Evolutionary conservation across 192 early-diverging fungal genomes (phyloP).

Genomic region (Coemansia reversa): DNA sequence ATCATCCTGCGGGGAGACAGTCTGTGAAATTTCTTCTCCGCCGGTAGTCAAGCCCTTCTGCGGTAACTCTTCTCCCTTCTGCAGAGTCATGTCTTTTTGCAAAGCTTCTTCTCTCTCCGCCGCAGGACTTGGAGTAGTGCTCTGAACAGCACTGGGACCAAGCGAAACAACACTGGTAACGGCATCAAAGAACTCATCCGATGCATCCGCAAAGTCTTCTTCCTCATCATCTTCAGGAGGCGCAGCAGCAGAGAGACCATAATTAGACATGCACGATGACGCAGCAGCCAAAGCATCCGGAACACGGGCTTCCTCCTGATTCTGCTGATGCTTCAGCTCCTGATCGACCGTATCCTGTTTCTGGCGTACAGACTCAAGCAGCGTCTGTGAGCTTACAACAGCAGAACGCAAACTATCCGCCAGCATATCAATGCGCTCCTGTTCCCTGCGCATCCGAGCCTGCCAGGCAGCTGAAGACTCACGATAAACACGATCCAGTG

Average conservation of each 20-base stretch:
- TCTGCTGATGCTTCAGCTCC: background rate
- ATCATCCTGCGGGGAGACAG: background rate
- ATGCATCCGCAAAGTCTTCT: constrained; percentile 54
- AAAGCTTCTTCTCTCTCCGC: background rate
- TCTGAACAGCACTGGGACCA: background rate
- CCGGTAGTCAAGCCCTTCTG: background rate
- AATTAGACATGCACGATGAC: constrained; percentile 17
- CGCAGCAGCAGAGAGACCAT: constrained; percentile 11
- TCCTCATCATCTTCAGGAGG: constrained; percentile 28
- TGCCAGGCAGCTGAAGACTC: constrained; percentile 35
- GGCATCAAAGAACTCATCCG: constrained; percentile 70
- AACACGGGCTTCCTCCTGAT: background rate
- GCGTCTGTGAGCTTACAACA: constrained; percentile 44
- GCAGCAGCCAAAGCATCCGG: constrained; percentile 19
- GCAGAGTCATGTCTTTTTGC: background rate
- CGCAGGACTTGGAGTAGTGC: background rate
- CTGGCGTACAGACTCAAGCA: constrained; percentile 30
- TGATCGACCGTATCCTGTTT: constrained; percentile 10
- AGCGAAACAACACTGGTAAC: constrained; percentile 41
- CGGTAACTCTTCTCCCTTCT: constrained; percentile 3
- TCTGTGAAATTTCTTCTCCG: background rate
- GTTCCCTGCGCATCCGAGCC: constrained; percentile 34
- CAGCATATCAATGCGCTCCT: constrained; percentile 54
- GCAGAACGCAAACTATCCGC: constrained; percentile 52
- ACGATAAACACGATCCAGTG: constrained; percentile 31